Base-by-base conservation (phyloP, 1,284 basidiomycete species). In the Trametes sp. region DNA sequence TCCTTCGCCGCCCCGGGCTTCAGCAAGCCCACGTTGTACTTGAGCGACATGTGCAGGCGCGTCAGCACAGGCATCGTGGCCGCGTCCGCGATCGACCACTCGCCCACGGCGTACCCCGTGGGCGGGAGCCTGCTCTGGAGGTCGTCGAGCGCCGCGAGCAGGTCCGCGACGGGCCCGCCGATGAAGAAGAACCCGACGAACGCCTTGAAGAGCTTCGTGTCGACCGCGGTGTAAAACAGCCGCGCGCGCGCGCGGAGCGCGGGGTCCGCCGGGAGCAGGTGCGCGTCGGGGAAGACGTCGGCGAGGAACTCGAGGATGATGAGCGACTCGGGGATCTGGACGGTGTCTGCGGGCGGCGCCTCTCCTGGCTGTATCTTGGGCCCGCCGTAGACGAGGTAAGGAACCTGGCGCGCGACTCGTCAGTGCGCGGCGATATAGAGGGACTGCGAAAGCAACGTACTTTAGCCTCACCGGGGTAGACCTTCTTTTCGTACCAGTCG, bases 221-320 rank as follows among this genome's bases (percentile, higher is more conserved):
- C 76, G 42, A 84, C 75, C 6, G 76, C 73, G 57, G 87, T 84
- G 62, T 85, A 82, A 76, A 89, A 86, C 73, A 87, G 84, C 7
- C 87, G 84, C 2, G 80, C 83, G 51, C 80, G 78, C 4, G 88
- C 87, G 31, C 85, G 83, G 8, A 73, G 68, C 26, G 86, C 78
- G 0, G 87, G 85, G 70, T 87, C 82, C 8, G 77, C 72, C 0
- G 87, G 86, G 16, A 87, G 79, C 21, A 88, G 75, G 4, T 69
- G 67, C 0, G 79, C 75, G 8, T 78, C 66, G 0, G 83, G 60
- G 71, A 76, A 82, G 55, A 85, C 70, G 66, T 89, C 87, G 11
- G 84, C 83, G 63, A 88, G 69, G 75, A 89, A 87, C 71, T 89
- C 86, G 60, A 89, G 75, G 53, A 89, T 79, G 26, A 88, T 79